Evolutionary conservation across 2,329 filamentous ascomycete species (phyloP), one percentile per base, ranked within the genome.

Genomic region (Lasiodiplodia theobromae): DNA sequence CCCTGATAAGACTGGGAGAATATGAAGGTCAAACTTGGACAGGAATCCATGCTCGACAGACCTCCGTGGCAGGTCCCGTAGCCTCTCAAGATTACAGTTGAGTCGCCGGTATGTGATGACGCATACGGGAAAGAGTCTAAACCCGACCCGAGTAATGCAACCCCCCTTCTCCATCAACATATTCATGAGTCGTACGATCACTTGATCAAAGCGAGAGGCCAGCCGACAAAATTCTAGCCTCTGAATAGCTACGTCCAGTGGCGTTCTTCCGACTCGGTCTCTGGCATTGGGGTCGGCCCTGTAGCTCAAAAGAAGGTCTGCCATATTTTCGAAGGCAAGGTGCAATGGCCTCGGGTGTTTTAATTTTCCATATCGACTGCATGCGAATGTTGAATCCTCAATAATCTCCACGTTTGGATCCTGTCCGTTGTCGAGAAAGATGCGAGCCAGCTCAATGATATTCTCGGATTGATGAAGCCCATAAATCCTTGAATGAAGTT

Each of bases 51-150:
- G 8, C n/a, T 47, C 18, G 1, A 47, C 44, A 3, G 44, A 47
- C 44, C 18, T 11, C 7, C 44, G 1, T 11, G 44, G 44, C 7
- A 47, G 1, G 8, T 47, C 44, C 1, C 7, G n/a, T 21, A 47
- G 18, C 7, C 44, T 4, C 44, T 21, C 6, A 21, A 38, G 10
- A 38, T 0, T 8, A 4, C 12, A 0, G 16, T 8, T 1, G 2
- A 4, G 18, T 1, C 18, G 4, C 16, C 1, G 2, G 18, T 18
- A n/a, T 4, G 1, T 5, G 1, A 7, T 2, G 4, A 44, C 16
- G 16, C 40, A 44, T 6, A 16, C 4, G 6, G 1, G 18, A 47
- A n/a, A 21, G n/a, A 47, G 7, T 4, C 7, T 47, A 8, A 47
- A 21, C 3, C 44, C 44, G 10, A 16, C 7, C 18, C 3, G 44